These are phyloP conservation scores for Candida golubevii DNA, from an alignment of 805 yeast genomes.

Conservation along the genomic window DNA sequence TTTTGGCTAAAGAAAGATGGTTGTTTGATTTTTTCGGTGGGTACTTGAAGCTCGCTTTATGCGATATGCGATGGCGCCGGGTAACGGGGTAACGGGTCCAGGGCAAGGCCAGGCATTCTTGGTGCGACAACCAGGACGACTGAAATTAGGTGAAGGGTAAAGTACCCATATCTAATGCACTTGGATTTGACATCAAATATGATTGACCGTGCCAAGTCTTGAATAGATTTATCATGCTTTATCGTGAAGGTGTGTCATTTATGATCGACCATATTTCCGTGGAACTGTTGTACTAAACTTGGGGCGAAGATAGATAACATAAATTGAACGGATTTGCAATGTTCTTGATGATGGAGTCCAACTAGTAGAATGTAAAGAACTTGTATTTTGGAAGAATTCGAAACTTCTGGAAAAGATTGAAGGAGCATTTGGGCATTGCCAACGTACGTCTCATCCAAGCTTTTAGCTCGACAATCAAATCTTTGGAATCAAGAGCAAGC, in stretches of 20 bases:
- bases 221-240: conserved; percentile 36
- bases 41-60: conserved; percentile 1
- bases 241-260: conserved; percentile 37
- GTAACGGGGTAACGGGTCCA: conserved; percentile 9
- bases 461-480: conserved; percentile 35
- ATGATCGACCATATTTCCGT: conserved; percentile 38
- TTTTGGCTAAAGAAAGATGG: conserved; percentile 4
- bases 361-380: conserved; percentile 31
- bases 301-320: conserved; percentile 34
- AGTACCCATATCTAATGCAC: too few species aligned
- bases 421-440: conserved; percentile 32
- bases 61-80: conserved; percentile 6
- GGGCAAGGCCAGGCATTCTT: too few species aligned
- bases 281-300: conserved; percentile 30
- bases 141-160: too few species aligned
- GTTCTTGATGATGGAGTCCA: conserved; percentile 41
- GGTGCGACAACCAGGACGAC: too few species aligned
- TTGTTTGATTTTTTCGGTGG: neutral
- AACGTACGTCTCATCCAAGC: conserved; percentile 31
- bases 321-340: conserved; percentile 42
- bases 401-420: too few species aligned
- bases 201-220: conserved; percentile 32
- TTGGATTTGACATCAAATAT: too few species aligned
- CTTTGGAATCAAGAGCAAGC: conserved; percentile 35
- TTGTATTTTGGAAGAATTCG: conserved; percentile 36